Base-by-base conservation (phyloP, 1,284 basidiomycete genomes). In the Trametes versicolor region DNA sequence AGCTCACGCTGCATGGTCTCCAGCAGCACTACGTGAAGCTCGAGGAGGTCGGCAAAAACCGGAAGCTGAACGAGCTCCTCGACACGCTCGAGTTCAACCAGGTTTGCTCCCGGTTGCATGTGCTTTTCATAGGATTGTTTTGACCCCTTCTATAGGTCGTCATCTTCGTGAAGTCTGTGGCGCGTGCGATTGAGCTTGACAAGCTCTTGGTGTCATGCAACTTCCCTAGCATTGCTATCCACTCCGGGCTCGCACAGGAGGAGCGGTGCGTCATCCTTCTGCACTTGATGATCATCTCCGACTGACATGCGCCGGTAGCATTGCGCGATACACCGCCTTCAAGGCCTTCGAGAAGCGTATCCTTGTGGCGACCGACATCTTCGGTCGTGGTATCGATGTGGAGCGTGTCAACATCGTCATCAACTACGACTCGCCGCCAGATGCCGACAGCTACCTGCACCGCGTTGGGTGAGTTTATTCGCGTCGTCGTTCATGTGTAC, bases 341-440 rank as follows among this genome's bases (percentile, higher is more conserved):
- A 99, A 99, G 84, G 94, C 95, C 17, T 99, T 99, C 72, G 98
- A 99, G 83, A 99, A 99, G 83, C 96, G 98, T 74, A 99, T 98
- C 72, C 85, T 98, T n/a, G 95, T 97, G 45, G 96, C 96, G 21
- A 98, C 96, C 27, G 96, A 98, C 78, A 98, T 98, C 72, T 98
- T 98, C 70, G 96, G 96, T 66, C 94, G 96, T 80, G 96, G 96
- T 74, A 98, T 98, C 71, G 96, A 98, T 81, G 96, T 98, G 29
- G 96, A 98, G 78, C 95, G 96, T 72, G 96, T 98, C 71, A 98
- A 98, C 81, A 98, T 97, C 67, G 95, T 97, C 57, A 87, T 97
- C 80, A 97, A 97, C 79, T 97, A 96, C 75, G 98, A 99, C 77
- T 97, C 94, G 62, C 97, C 98, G 48, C 87, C 92, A 53, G 98